Conservation (phyloP, 176 grass and related monocot genomes). For the Carex parvula region DNA sequence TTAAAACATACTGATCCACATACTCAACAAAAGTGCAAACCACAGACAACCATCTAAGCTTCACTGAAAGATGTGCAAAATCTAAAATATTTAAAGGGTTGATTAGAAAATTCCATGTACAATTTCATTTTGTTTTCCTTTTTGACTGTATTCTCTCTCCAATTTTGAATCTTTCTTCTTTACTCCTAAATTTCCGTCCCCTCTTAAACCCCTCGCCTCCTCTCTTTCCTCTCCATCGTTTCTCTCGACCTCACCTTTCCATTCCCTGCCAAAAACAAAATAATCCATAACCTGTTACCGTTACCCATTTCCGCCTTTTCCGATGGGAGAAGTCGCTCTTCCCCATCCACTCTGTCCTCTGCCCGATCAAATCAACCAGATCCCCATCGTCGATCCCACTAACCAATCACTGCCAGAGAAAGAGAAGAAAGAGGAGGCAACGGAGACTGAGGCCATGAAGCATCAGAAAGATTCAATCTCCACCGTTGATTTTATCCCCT, state of each 20-base stretch:
- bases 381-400: background rate
- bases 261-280: conserved; percentile 9
- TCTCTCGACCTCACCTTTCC: conserved; percentile 31
- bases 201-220: conserved; percentile 37
- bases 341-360: conserved; percentile 11
- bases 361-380: background rate
- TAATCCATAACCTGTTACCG: conserved; percentile 7
- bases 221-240: conserved; percentile 13
- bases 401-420: background rate
- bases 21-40: background rate
- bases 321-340: conserved; percentile 15
- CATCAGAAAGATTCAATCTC: background rate
- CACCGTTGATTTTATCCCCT: background rate
- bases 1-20: background rate
- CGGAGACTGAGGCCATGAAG: background rate
- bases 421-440: background rate
- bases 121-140: background rate
- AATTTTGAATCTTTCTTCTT: conserved; percentile 24
- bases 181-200: conserved; percentile 12
- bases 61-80: background rate
- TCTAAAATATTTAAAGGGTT: background rate
- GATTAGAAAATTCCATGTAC: background rate
- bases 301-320: background rate
- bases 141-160: background rate
- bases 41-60: background rate